Conservation (phyloP, 202 grass and related monocot species). For the Setaria viridis region DNA sequence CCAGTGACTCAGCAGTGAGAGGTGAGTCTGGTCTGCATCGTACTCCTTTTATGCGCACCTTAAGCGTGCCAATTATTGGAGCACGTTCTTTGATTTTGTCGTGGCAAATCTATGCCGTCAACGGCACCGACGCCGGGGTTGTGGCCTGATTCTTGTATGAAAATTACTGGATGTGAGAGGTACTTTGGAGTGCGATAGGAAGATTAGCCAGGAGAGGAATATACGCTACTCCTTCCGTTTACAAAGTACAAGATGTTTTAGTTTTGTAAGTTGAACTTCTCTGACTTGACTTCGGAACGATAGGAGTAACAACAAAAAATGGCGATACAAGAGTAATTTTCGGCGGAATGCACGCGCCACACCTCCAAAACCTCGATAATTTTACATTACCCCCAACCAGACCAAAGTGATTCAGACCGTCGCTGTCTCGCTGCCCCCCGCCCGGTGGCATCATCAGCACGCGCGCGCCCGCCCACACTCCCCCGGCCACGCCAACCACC, state of each 20-base stretch:
- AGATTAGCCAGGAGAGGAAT: too few relatives aligned
- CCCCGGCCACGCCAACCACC: not conserved
- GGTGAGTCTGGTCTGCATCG: not conserved
- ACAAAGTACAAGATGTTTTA: too few relatives aligned
- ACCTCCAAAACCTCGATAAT: not conserved
- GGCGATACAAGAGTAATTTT: not conserved
- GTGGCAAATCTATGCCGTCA: not conserved
- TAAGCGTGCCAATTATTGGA: not conserved
- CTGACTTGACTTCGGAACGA: too few relatives aligned
- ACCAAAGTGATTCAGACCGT: slow-evolving; percentile 7
- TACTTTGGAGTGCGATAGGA: too few relatives aligned
- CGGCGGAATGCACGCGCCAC: not conserved
- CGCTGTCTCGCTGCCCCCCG: not conserved
- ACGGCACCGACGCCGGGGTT: not conserved
- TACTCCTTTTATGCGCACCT: not conserved
- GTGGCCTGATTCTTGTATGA: not conserved
- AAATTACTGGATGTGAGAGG: not conserved
- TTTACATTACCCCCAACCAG: slow-evolving; percentile 1
- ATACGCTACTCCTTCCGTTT: too few relatives aligned
- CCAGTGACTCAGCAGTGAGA: not conserved
- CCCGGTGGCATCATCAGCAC: not conserved
- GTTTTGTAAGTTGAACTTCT: too few relatives aligned
- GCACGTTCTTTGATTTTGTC: not conserved
- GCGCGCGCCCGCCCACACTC: not conserved
- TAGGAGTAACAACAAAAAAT: not conserved